Base-by-base conservation (phyloP, 2,329 filamentous ascomycete genomes). In the Didymella glomerata region DNA sequence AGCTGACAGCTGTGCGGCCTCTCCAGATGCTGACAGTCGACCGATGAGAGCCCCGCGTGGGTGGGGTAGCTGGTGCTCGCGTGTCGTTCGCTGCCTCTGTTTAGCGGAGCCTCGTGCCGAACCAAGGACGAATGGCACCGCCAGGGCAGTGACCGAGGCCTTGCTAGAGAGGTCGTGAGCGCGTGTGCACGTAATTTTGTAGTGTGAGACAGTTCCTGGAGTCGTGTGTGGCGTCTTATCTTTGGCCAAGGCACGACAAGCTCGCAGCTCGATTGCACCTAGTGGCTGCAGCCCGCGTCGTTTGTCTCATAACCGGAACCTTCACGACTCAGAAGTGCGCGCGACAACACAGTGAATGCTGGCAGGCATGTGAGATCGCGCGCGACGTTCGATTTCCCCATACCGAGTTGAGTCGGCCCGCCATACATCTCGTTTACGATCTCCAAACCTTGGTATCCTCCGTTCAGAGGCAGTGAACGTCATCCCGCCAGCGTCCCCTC, bases 171-270 rank as follows among this genome's bases (percentile, higher is more conserved):
- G 46, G 20, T 20, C 10, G 34, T 32, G 56, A 42, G 30, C 32
- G 48, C 27, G 28, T 18, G 34, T 41, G 56, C 50, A 51, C 32
- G 36, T 54, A 28, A 58, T 49, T 41, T 34, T 41, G 30, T 50
- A 18, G 6, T 52, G 40, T 54, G 56, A 42, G 36, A 34, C 13
- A 32, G 49, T 58, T 58, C 38, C 56, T 54, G 38, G 25, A 40
- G 34, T 42, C 30, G 56, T 45, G 56, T 59, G 50, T 54, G 56
- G 56, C 50, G 56, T 40, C 46, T 54, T 59, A 54, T 54, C 49
- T 58, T 40, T 38, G 56, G 56, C 56, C 51, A 59, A 59, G 56
- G 46, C 56, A 59, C 32, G 27, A 54, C 56, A 54, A 59, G 56
- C 50, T 50, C 40, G 50, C n/a, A 22, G 48, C 38, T 46, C 47